Conservation (phyloP, 345 rosid genomes). For the Kandelia obovata region DNA sequence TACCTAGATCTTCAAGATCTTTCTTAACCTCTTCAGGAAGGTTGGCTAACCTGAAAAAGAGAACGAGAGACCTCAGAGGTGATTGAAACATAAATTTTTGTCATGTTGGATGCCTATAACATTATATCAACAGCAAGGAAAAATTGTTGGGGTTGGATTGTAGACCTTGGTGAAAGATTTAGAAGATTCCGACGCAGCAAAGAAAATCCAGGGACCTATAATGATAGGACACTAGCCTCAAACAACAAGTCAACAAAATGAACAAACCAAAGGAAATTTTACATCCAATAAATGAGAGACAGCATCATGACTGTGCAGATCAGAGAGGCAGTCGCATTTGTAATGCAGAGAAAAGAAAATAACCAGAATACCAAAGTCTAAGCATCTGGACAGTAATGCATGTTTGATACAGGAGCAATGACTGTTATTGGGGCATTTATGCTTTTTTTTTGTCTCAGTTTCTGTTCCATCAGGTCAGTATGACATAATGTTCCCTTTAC, state of each 20-base stretch:
- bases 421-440: no score
- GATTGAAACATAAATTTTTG: not conserved
- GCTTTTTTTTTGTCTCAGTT: no score
- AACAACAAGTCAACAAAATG: conserved; percentile 9
- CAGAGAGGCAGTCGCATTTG: no score
- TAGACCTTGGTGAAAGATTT: conserved; percentile 65
- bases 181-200: conserved; percentile 69
- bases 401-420: no score
- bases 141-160: conserved; percentile 5
- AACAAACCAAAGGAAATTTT: not conserved
- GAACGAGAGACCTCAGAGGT: conserved; percentile 7
- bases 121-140: not conserved
- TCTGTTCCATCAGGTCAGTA: no score
- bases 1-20: conserved; percentile 81
- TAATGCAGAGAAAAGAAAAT: no score
- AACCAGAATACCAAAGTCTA: no score
- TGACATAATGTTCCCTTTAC: no score
- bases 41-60: conserved; percentile 58
- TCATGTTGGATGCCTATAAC: not conserved
- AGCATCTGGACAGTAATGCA: no score
- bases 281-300: not conserved
- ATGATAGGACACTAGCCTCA: conserved; percentile 15
- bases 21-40: conserved; percentile 75
- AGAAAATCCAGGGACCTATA: conserved; percentile 81
- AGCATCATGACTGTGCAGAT: not conserved